A percentile compares a stretch with the other conserved stretches of the same genome.
These are phyloP conservation scores for Acer yangbiense DNA, from an alignment of 345 rosid species.

Conservation along the genomic window DNA sequence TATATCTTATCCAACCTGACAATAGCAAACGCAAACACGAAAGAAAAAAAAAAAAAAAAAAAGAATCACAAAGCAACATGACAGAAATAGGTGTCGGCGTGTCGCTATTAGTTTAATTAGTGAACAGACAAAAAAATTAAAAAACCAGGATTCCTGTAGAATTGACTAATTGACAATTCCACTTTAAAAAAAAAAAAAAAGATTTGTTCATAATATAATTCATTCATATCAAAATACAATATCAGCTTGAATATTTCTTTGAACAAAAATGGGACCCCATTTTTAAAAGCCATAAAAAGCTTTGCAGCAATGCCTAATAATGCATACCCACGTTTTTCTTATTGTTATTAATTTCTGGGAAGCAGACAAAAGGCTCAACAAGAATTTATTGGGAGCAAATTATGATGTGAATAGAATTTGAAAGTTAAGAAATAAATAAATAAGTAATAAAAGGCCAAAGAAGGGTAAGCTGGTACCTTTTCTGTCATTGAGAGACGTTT, in stretches of 20 bases:
- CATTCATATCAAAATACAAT: neutral
- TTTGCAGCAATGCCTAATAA: neutral
- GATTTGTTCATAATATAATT: neutral
- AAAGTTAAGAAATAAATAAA: too few relatives aligned
- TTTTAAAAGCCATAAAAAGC: neutral
- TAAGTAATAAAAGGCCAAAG: too few relatives aligned
- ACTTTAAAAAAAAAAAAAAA: too few relatives aligned
- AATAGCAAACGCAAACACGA: neutral
- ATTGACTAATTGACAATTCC: neutral
- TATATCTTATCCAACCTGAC: too few relatives aligned
- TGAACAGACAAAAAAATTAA: neutral
- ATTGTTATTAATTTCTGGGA: too few relatives aligned
- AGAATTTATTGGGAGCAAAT: too few relatives aligned
- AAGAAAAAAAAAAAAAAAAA: neutral
- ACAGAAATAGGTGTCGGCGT: neutral
- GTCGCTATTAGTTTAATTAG: neutral
- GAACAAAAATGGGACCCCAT: neutral
- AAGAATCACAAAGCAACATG: neutral
- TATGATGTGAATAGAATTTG: too few relatives aligned
- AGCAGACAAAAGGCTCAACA: neutral
- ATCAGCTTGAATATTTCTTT: neutral
- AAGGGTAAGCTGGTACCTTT: neutral
- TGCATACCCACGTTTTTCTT: too few relatives aligned
- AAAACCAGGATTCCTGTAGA: neutral
- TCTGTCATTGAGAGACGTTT: neutral